A percentile compares a stretch with the other conserved stretches of the same genome.
These are phyloP conservation scores for Starmerella geochares DNA, from an alignment of 805 yeast genomes.

Conservation along the genomic window DNA sequence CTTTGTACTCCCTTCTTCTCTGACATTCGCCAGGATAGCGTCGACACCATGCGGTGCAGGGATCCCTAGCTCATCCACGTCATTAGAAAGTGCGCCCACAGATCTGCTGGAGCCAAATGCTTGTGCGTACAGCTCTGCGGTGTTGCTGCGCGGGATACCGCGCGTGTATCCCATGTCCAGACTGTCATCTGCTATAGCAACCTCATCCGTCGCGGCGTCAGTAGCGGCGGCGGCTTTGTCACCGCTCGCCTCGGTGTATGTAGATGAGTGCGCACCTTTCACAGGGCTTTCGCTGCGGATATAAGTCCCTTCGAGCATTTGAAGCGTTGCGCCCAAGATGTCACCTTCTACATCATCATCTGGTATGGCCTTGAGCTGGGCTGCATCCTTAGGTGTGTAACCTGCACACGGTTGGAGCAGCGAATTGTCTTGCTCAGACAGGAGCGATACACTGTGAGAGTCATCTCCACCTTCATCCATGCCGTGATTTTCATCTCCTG, in stretches of 20 bases:
- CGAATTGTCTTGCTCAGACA: conserved; percentile 25
- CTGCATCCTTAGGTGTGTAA: conserved; percentile 48
- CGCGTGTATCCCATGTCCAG: conserved; percentile 6
- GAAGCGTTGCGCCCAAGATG: conserved; percentile 64
- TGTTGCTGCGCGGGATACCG: conserved; percentile 12
- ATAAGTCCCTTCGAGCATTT: conserved; percentile 63
- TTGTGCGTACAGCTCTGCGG: conserved; percentile 13
- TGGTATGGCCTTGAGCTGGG: conserved; percentile 73
- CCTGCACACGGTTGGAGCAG: conserved; percentile 34
- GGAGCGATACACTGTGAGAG: conserved; percentile 22
- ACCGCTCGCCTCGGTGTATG: background rate
- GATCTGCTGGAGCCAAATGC: conserved; percentile 8
- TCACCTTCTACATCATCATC: conserved; percentile 62
- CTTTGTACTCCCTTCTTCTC: background rate
- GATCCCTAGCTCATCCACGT: conserved; percentile 2
- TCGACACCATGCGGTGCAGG: conserved; percentile 5
- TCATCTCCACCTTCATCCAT: background rate
- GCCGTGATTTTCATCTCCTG: background rate
- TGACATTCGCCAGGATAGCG: conserved; percentile 1
- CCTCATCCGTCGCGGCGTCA: background rate
- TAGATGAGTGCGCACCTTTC: background rate
- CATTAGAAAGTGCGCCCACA: background rate
- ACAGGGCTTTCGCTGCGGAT: background rate
- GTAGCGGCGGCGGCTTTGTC: background rate
- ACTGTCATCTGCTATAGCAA: conserved; percentile 2